Percentiles rank a stretch among this genome's conserved stretches.
These are phyloP conservation scores for Papiliotrema flavescens DNA, from an alignment of 1,284 basidiomycete species.

Conservation along the genomic window DNA sequence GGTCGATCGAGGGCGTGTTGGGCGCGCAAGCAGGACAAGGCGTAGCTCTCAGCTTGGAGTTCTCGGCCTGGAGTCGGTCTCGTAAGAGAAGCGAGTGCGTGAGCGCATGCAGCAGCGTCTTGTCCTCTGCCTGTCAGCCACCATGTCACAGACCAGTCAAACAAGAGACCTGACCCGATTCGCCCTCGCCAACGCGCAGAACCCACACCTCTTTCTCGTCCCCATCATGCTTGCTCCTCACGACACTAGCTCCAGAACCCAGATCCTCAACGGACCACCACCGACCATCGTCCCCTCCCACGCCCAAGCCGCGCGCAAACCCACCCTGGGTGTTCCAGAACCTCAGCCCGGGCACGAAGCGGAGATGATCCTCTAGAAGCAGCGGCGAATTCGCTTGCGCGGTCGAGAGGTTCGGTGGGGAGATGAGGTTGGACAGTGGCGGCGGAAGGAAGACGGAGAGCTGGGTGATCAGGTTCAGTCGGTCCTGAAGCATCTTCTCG, in stretches of 20 bases:
- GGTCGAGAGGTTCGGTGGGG: constrained; percentile 5
- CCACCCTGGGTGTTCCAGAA: constrained; percentile 27
- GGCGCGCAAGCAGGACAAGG: constrained; percentile 11
- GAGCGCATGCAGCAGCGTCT: constrained; percentile 21
- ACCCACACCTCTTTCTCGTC: constrained; percentile 43
- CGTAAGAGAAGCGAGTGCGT: constrained; percentile 35
- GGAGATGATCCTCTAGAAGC: constrained; percentile 13
- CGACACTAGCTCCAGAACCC: constrained; percentile 34
- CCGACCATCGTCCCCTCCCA: constrained; percentile 9
- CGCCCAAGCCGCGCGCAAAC: constrained; percentile 3
- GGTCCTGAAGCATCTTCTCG: constrained; percentile 34
- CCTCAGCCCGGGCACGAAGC: constrained; percentile 17
- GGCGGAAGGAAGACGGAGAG: constrained; percentile 41
- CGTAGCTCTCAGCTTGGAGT: constrained; percentile 14
- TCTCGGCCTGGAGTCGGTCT: constrained; percentile 26
- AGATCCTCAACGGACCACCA: constrained; percentile 45
- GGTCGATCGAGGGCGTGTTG: neutral
- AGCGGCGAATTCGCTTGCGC: neutral
- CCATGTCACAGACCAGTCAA: neutral
- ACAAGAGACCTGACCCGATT: constrained; percentile 10
- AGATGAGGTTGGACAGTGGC: constrained; percentile 31
- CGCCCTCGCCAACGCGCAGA: constrained; percentile 19
- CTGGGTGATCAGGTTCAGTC: constrained; percentile 32
- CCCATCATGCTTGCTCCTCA: constrained; percentile 18
- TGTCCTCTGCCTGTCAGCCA: constrained; percentile 2